A percentile compares a stretch with the other conserved stretches of the same genome.
These are phyloP conservation scores for Salix arbutifolia DNA, from an alignment of 345 rosid genomes.

Conservation along the genomic window DNA sequence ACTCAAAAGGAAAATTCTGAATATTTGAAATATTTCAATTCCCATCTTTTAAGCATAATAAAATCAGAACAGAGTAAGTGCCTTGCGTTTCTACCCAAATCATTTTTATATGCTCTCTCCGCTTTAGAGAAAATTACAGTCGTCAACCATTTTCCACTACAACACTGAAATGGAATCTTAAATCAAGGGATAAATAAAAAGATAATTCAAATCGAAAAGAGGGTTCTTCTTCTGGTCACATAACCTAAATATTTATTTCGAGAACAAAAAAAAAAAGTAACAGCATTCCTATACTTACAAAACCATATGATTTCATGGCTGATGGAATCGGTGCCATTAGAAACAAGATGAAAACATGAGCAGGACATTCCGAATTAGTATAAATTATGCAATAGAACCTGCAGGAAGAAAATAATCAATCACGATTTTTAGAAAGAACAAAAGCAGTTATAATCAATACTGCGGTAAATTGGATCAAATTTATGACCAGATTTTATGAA, in stretches of 20 bases:
- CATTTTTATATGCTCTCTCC: slow-evolving; percentile 38
- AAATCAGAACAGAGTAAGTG: slow-evolving; percentile 3
- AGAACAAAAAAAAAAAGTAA: not conserved
- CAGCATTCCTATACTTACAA: slow-evolving; percentile 3
- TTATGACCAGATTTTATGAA: not conserved
- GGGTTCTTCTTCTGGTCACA: not conserved
- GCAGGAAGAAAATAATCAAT: not conserved
- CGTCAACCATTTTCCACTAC: slow-evolving; percentile 36
- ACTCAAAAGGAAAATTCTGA: slow-evolving; percentile 10
- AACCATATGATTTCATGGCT: slow-evolving; percentile 11
- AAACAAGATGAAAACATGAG: not conserved
- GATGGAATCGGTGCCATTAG: slow-evolving; percentile 19
- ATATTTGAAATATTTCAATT: not conserved
- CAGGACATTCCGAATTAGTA: slow-evolving; percentile 10
- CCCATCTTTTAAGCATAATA: not conserved
- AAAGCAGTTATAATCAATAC: not conserved
- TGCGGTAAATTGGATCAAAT: not conserved
- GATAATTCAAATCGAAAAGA: not conserved
- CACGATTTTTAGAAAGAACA: not conserved
- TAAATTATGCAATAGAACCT: slow-evolving; percentile 1
- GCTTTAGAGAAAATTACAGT: slow-evolving; percentile 37
- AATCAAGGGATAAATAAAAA: not conserved
- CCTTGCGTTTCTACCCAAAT: slow-evolving; percentile 41
- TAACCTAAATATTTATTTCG: not conserved
- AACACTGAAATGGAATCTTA: slow-evolving; percentile 31